These are phyloP conservation scores for Taphrina flavorubra DNA, from an alignment of 1,139 yeast genomes.

Conservation along the genomic window DNA sequence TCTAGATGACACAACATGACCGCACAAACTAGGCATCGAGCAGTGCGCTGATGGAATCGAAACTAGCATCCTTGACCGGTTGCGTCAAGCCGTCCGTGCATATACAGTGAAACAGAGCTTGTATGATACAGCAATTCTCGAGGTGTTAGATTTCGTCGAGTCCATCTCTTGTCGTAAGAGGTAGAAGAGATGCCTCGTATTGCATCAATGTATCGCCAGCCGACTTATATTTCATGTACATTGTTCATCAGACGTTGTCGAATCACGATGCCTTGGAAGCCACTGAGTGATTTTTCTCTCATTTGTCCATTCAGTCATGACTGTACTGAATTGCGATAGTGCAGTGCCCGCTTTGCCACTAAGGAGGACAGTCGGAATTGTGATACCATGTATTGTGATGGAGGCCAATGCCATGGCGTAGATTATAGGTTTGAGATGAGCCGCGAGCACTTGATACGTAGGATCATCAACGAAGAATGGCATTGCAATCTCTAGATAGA, in stretches of 20 bases:
- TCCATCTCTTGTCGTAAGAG: too few species aligned
- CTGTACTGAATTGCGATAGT: not conserved
- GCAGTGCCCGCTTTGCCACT: constrained; percentile 21
- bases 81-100: too few species aligned
- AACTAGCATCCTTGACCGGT: too few species aligned
- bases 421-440: constrained; percentile 48
- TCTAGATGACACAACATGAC: too few species aligned
- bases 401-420: constrained; percentile 49
- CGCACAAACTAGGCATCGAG: too few species aligned
- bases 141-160: too few species aligned
- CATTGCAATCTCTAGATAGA: constrained; percentile 49
- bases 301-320: constrained; percentile 6
- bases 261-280: constrained; percentile 1
- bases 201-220: too few species aligned
- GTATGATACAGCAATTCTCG: too few species aligned
- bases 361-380: constrained; percentile 48
- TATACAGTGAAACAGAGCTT: too few species aligned
- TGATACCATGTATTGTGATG: constrained; percentile 50
- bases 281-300: not conserved
- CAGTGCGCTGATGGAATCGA: too few species aligned
- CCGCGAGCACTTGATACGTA: constrained; percentile 43
- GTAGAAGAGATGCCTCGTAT: too few species aligned
- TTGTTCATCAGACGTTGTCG: not conserved
- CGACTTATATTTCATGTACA: too few species aligned
- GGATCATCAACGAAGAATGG: constrained; percentile 43